Evolutionary conservation across 306 rosid species (phyloP), one percentile per base, ranked within the genome.

Genomic region (Cucurbita pepo): DNA sequence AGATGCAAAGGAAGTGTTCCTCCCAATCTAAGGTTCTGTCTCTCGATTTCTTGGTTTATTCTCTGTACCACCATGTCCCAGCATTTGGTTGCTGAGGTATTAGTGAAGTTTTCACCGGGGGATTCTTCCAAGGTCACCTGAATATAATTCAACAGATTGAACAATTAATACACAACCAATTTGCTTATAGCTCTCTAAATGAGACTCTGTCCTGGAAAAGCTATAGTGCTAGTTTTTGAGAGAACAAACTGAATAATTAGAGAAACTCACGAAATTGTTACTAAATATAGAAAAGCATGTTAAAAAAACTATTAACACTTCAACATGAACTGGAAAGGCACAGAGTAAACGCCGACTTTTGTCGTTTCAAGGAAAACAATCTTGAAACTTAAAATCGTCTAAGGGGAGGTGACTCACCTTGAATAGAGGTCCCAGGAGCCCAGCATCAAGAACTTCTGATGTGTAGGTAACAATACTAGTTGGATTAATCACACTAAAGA

Each of bases 361-460:
- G 64, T 40, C 64, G 37, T 54, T 56, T 69, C 34, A 63, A 74
- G 61, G 61, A 45, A 78, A 76, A 38, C 47, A 58, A 71, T 76
- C 64, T 44, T 55, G 61, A 47, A 51, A 69, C 40, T 37, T 21
- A 15, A 60, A 61, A 43, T 66, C 10, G 72, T 19, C n/a, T 72
- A 47, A 56, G 52, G 59, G 52, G 64, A 63, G 81, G 75, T 53
- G 47, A 77, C 75, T 36, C 12, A 94, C 99, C 96, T 89, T 86
- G 79, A 91, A 95, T 73, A 91, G 83, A 58, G 99, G 99, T 50
- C 99, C 95, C 70, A 91, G 86, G 48, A 89, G 77, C 61, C 97
- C 97, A 50, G 90, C 95, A 85, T 91, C 92, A 59, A 89, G 71
- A 51, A 95, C 96, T 88, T 91, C 92, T 56, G 95, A 95, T 60